Base-by-base conservation (phyloP, 2,329 filamentous ascomycete genomes). In the Trichoderma asperellum region DNA sequence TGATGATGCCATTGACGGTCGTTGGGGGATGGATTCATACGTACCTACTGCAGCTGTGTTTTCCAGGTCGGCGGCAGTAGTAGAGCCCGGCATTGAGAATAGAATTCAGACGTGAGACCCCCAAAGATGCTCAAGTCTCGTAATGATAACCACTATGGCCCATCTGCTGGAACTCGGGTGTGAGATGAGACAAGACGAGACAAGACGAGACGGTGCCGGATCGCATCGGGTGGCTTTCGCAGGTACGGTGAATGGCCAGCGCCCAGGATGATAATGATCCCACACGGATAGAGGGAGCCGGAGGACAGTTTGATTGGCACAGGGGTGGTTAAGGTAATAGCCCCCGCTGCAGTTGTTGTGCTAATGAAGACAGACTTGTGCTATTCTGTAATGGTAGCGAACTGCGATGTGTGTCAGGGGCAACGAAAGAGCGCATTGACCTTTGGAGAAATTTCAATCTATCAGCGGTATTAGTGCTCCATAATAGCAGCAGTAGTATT, bases 281-380 rank as follows among this genome's bases (percentile, higher is more conserved):
- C 59, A 27, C 32, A 35, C 29, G 34, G 29, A 24, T 24, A 40
- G 40, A 52, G 53, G 18, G 4, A 37, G 18, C 53, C 34, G 53
- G 55, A 67, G 63, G n/a, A 32, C 21, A 57, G 63, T 67, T 67
- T 67, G 63, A 67, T 67, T 67, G 63, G 63, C 63, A 57, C 63
- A 67, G 40, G 63, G 63, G 63, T 67, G 29, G 55, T 35, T 35
- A 29, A 67, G 63, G 55, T 49, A 37, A 59, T 67, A 29, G 24
- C 37, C 63, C 56, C 55, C 63, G 56, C 63, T 40, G 27, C 53
- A 32, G 12, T 35, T 16, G 55, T 52, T 29, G 53, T 35, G 53
- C 53, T 67, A 59, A 43, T 35, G 58, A 49, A 29, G 40, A 40
- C 53, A n/a, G 55, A 49, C 52, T 24, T 27, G 24, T 27, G 52